These are phyloP conservation scores for Myriosclerotinia duriaeana DNA, from an alignment of 2,329 filamentous ascomycete species.

Conservation along the genomic window DNA sequence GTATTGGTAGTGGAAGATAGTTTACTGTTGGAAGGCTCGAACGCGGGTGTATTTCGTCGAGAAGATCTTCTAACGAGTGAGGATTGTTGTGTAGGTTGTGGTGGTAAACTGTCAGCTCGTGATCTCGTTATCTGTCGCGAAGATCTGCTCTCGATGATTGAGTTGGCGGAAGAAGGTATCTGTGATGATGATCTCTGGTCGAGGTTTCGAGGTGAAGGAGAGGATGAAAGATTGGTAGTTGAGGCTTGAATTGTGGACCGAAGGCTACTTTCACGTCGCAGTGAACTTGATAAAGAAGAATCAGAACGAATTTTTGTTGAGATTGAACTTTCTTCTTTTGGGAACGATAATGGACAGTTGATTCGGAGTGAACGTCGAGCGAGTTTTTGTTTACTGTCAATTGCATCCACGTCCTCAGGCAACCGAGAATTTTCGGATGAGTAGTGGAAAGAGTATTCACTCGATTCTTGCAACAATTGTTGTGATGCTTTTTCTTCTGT, in stretches of 20 bases:
- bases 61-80: slow-evolving; percentile 8
- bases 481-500: slow-evolving; percentile 19
- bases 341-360: neutral
- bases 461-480: slow-evolving; percentile 20
- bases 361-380: slow-evolving; percentile 11
- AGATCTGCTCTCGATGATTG: slow-evolving; percentile 1
- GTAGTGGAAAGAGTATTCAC: slow-evolving; percentile 22
- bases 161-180: neutral
- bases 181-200: slow-evolving; percentile 2
- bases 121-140: slow-evolving; percentile 14
- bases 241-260: slow-evolving; percentile 15
- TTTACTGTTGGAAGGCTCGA: slow-evolving; percentile 5
- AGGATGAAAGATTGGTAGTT: neutral
- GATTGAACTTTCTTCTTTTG: neutral
- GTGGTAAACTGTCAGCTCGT: slow-evolving; percentile 7
- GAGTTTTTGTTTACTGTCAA: neutral
- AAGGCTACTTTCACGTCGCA: slow-evolving; percentile 9
- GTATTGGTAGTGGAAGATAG: neutral
- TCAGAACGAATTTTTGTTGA: neutral
- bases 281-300: neutral
- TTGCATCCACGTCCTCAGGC: slow-evolving; percentile 1
- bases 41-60: slow-evolving; percentile 2
- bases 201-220: neutral
- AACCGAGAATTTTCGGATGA: slow-evolving; percentile 19
- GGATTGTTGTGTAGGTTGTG: slow-evolving; percentile 6